Evolutionary conservation across 1,284 basidiomycete species (phyloP).

Genomic region (Entoloma clypeatum): DNA sequence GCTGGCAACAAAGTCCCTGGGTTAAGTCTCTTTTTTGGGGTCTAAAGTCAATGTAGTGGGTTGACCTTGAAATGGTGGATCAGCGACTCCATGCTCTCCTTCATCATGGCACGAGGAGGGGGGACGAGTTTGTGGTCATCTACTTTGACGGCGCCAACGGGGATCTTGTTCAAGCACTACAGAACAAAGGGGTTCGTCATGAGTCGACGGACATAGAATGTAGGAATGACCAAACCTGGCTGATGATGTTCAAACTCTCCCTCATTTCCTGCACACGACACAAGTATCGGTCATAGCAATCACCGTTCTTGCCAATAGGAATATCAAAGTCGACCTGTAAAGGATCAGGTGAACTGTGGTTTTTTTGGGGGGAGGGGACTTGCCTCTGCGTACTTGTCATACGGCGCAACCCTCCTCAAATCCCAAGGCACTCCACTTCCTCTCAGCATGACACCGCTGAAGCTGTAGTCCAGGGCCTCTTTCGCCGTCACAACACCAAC

Average conservation of each 20-base stretch:
- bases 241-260: constrained; percentile 89
- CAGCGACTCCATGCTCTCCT: constrained; percentile 97
- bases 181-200: neutral
- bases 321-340: constrained; percentile 93
- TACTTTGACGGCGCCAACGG: constrained; percentile 88
- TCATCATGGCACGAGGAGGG: constrained; percentile 97
- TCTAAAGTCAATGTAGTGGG: constrained; percentile 9
- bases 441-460: constrained; percentile 96
- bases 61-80: constrained; percentile 96
- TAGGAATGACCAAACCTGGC: constrained; percentile 48
- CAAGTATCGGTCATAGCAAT: constrained; percentile 95
- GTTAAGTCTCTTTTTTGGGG: neutral
- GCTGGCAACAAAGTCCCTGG: constrained; percentile 34
- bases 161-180: constrained; percentile 96
- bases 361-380: constrained; percentile 12
- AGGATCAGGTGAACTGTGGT: constrained; percentile 2
- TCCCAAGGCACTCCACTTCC: constrained; percentile 97
- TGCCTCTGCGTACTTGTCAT: constrained; percentile 95
- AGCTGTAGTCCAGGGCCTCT: constrained; percentile 90
- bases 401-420: constrained; percentile 87
- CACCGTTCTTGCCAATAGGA: constrained; percentile 94
- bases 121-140: constrained; percentile 98
- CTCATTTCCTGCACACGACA: constrained; percentile 99
- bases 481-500: constrained; percentile 91
- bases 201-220: neutral